Percentiles rank a stretch among this genome's conserved stretches.
These are phyloP conservation scores for Tricholoma hemisulphureum DNA, from an alignment of 768 basidiomycete species.

Conservation along the genomic window DNA sequence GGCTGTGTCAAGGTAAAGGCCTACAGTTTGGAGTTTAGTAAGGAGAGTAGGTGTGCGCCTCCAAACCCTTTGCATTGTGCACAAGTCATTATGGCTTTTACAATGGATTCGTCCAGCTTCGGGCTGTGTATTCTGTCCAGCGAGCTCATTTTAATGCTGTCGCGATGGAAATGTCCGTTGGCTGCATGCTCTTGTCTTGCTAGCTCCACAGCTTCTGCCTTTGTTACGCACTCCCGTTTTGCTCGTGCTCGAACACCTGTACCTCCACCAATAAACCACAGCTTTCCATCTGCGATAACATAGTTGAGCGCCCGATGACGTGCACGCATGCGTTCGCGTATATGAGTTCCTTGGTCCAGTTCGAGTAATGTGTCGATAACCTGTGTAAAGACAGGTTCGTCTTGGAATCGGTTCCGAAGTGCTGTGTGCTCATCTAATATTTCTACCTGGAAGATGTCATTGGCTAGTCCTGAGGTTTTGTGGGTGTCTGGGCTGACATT, in stretches of 20 bases:
- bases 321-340: neutral
- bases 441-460: constrained; percentile 6
- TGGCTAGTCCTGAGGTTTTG: constrained; percentile 12
- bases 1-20: constrained; percentile 28
- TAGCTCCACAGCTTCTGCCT: neutral
- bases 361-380: constrained; percentile 14
- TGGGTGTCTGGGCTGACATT: constrained; percentile 29
- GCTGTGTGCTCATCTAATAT: neutral
- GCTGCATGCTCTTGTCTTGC: neutral
- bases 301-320: constrained; percentile 2
- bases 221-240: constrained; percentile 7
- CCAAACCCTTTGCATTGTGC: constrained; percentile 33
- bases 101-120: neutral
- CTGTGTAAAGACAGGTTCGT: constrained; percentile 21
- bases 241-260: neutral
- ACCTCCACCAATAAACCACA: constrained; percentile 12
- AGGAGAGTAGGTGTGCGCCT: constrained; percentile 26
- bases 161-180: neutral
- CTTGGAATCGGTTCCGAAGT: constrained; percentile 16
- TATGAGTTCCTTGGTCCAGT: neutral
- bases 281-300: constrained; percentile 10
- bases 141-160: neutral
- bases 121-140: neutral
- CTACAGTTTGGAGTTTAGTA: constrained; percentile 25
- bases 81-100: neutral